A percentile compares a stretch with the other conserved stretches of the same genome.
These are phyloP conservation scores for Sisymbrium irio DNA, from an alignment of 345 rosid genomes.

Conservation along the genomic window DNA sequence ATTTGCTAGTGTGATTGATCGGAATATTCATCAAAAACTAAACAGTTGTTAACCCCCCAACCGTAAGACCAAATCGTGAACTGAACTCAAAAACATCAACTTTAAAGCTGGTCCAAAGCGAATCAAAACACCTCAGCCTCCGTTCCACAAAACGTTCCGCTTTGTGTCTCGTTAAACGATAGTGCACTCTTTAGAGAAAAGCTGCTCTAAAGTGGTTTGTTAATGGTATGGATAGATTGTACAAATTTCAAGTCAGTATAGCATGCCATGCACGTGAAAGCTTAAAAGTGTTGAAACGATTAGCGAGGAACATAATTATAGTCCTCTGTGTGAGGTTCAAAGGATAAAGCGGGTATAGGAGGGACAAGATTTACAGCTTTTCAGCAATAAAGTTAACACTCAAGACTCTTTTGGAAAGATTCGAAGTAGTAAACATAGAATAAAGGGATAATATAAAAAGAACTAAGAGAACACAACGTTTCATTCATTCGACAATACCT, in stretches of 20 bases:
- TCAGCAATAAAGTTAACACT: neutral
- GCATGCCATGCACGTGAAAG: slow-evolving; percentile 17
- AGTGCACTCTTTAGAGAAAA: neutral
- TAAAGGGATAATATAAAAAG: too few species aligned
- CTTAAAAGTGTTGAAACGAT: neutral
- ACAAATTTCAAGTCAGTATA: neutral
- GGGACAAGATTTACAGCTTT: slow-evolving; percentile 13
- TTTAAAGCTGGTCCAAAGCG: neutral
- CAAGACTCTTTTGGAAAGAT: neutral
- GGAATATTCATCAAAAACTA: too few species aligned
- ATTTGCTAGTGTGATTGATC: too few species aligned
- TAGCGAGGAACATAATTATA: neutral
- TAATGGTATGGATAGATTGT: neutral
- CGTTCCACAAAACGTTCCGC: neutral
- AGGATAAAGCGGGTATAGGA: neutral
- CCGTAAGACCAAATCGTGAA: neutral
- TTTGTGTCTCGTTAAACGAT: neutral
- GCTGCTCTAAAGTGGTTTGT: neutral
- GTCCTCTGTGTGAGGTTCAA: neutral
- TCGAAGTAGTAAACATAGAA: neutral
- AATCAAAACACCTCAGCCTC: neutral
- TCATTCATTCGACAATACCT: neutral
- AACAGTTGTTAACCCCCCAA: too few species aligned
- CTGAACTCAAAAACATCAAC: neutral
- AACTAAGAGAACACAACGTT: too few species aligned